Base-by-base conservation (phyloP, 2,329 filamentous ascomycete genomes). In the Paecilomyces dactylethromorphus region DNA sequence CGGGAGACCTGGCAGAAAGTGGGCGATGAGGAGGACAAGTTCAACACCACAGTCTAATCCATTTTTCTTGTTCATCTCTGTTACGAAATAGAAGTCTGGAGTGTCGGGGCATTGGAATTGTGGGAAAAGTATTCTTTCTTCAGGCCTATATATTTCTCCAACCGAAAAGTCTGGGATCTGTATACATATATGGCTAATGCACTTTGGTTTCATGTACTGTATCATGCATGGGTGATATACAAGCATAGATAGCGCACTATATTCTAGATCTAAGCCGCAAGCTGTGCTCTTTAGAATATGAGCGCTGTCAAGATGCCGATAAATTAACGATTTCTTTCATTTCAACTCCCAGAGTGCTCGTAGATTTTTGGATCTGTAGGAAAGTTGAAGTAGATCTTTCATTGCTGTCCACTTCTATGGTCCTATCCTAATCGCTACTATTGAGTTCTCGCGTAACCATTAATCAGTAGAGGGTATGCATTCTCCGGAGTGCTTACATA, bases 1-100 rank as follows among this genome's bases (percentile, higher is more conserved):
- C 71, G 72, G 32, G 76, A 77, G 60, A 78, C 76, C 3, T 79
- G 74, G 65, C 74, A 74, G 13, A 76, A 76, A 65, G 72, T 72
- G 39, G 73, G 72, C 15, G 78, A 76, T 35, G 78, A 80, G 64
- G 76, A 76, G 57, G 78, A 80, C 62, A 70, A 73, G 6, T 72
- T 70, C 61, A 81, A 81, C 66, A 78, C 72, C n/a, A 79, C 77
- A 32, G 75, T 81, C 45, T 81, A 74, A 62, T 60, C 56, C 55
- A 31, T 57, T 22, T 53, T 57, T 29, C 11, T 35, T 15, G 26
- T 29, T 29, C 26, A 3, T n/a, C 21, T 55, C 82, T 84, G 6
- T 26, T 52, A 26, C 39, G 15, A n/a, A 7, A 5, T 18, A 45
- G 18, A 45, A 45, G 15, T 45, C 18, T n/a, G 39, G 15, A 18